Evolutionary conservation across 73 alveolate species (phyloP), one percentile per base, ranked within the genome.

Genomic region (Breviolum minutum): DNA sequence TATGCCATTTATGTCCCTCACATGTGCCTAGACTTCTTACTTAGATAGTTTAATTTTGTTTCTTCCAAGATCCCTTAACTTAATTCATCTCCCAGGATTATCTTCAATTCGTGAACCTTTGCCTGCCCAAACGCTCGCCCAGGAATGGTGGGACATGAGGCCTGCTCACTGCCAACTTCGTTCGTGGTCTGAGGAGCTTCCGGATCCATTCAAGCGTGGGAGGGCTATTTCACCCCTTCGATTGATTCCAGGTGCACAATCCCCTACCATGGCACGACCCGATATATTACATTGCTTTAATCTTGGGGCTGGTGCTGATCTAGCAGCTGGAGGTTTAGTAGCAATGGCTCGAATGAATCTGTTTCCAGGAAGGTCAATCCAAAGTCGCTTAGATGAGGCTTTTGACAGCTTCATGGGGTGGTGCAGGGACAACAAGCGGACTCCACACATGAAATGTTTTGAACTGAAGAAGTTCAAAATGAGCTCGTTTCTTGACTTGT

Each of bases 101-200:
- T n/a, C n/a, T n/a, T n/a, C n/a, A n/a, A n/a, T n/a, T n/a, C n/a
- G n/a, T n/a, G n/a, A n/a, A n/a, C n/a, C n/a, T n/a, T n/a, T n/a
- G n/a, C n/a, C n/a, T n/a, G n/a, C n/a, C n/a, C n/a, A n/a, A n/a
- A n/a, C n/a, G n/a, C n/a, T n/a, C n/a, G n/a, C n/a, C 66, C 29
- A 88, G 95, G 95, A n/a, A 54, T 88, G 95, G 95, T 88, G 85
- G 86, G 70, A 88, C n/a, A 13, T 88, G n/a, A 6, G 61, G 11
- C 19, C 40, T 8, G 32, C n/a, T n/a, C n/a, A 19, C 48, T 19
- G 85, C 24, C 95, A 88, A 68, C 68, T 32, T 27, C 84, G 95
- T 6, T 32, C 70, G 3, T 88, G 61, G 66, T 10, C 0, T 68
- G 85, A 71, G 5, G 85, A 64, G n/a, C 77, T 29, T 20, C 95